Evolutionary conservation across 1,284 basidiomycete genomes (phyloP).

Genomic region (Tetrapyrgos nigripes): DNA sequence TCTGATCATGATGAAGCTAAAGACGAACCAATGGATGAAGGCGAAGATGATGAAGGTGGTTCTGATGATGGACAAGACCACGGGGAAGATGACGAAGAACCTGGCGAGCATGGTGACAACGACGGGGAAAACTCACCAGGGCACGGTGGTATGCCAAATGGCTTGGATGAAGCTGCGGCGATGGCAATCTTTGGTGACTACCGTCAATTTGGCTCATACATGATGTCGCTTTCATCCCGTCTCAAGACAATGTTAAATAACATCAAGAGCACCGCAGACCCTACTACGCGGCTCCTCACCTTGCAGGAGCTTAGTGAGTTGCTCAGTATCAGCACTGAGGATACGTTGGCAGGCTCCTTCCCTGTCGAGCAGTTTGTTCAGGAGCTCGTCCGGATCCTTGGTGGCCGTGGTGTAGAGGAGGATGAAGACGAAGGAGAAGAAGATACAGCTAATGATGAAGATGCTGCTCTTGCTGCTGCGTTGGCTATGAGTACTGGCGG

Average conservation of each 20-base stretch:
- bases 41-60: slow-evolving; percentile 53
- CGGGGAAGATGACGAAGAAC: slow-evolving; percentile 41
- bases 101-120: slow-evolving; percentile 50
- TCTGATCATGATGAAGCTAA: slow-evolving; percentile 56
- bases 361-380: slow-evolving; percentile 90
- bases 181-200: slow-evolving; percentile 87
- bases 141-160: slow-evolving; percentile 48
- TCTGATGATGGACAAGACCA: slow-evolving; percentile 50
- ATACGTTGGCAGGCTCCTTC: slow-evolving; percentile 95
- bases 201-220: slow-evolving; percentile 87
- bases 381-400: slow-evolving; percentile 92
- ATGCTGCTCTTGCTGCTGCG: slow-evolving; percentile 85
- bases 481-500: slow-evolving; percentile 77
- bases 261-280: slow-evolving; percentile 84
- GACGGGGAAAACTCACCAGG: slow-evolving; percentile 35
- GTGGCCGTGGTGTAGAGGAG: slow-evolving; percentile 78
- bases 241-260: slow-evolving; percentile 91
- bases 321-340: slow-evolving; percentile 96
- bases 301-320: slow-evolving; percentile 95
- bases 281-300: slow-evolving; percentile 85
- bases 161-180: slow-evolving; percentile 77
- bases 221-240: slow-evolving; percentile 86
- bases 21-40: slow-evolving; percentile 45
- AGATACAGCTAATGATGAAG: slow-evolving; percentile 74
- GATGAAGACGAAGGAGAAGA: slow-evolving; percentile 62